phyloP scores from a whole-genome alignment of 768 basidiomycete species.

The Mycena venus region DNA sequence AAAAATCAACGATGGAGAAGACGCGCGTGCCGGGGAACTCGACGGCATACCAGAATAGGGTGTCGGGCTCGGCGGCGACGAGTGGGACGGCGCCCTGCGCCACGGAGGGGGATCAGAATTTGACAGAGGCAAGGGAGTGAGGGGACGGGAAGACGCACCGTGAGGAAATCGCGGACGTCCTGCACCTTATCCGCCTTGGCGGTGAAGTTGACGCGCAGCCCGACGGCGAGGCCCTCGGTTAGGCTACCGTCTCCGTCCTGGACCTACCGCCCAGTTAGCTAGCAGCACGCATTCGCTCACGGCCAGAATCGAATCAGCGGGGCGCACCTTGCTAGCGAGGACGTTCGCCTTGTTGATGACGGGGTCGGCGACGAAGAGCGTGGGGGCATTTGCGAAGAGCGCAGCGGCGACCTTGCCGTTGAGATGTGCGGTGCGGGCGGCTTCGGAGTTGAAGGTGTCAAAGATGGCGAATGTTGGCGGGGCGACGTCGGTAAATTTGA shows the following conservation, averaged over 20 bases:
- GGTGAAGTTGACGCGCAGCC: slow-evolving; percentile 47
- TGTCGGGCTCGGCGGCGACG: slow-evolving; percentile 48
- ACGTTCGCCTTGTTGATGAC: slow-evolving; percentile 44
- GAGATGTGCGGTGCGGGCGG: slow-evolving; percentile 47
- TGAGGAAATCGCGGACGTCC: slow-evolving; percentile 49
- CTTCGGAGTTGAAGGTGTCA: slow-evolving; percentile 51
- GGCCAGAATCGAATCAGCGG: too few relatives aligned
- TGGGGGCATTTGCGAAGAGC: slow-evolving; percentile 46
- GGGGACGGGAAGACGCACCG: slow-evolving; percentile 39
- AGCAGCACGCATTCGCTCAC: too few relatives aligned
- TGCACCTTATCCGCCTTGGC: slow-evolving; percentile 50
- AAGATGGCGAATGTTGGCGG: slow-evolving; percentile 50
- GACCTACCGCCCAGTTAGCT: too few relatives aligned
- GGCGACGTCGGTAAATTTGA: slow-evolving; percentile 42
- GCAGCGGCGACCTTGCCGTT: slow-evolving; percentile 51
- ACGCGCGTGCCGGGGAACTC: slow-evolving; percentile 49
- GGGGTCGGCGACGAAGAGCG: slow-evolving; percentile 42
- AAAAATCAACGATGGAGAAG: slow-evolving; percentile 48
- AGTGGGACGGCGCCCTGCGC: slow-evolving; percentile 47
- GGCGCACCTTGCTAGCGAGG: slow-evolving; percentile 45
- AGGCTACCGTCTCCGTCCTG: slow-evolving; percentile 30
- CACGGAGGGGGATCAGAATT: neutral
- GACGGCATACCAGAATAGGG: slow-evolving; percentile 54
- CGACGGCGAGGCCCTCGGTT: slow-evolving; percentile 43
- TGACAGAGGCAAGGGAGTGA: neutral